A percentile compares a stretch with the other conserved stretches of the same genome.
Conservation (phyloP, 495 filamentous ascomycete genomes). For the Melanomma pulvis-pyrius region DNA sequence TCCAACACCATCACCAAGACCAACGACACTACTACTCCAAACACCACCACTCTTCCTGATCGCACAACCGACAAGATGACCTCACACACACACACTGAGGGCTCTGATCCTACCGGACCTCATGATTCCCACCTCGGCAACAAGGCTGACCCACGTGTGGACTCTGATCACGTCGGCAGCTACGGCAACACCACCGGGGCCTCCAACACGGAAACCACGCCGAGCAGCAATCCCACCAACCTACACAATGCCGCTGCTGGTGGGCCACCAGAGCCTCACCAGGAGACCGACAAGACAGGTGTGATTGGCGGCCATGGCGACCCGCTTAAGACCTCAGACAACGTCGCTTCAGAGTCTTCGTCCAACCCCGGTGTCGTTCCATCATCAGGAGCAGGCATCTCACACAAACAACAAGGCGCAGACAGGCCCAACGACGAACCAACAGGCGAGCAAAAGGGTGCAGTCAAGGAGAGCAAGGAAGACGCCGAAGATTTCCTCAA, state of each 20-base stretch:
- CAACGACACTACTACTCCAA: neutral
- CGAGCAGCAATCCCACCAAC: constrained; percentile 8
- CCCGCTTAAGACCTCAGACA: constrained; percentile 10
- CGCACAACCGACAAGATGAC: constrained; percentile 1
- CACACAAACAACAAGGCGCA: constrained; percentile 47
- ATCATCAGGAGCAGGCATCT: constrained; percentile 19
- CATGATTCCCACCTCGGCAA: constrained; percentile 50
- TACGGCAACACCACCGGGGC: constrained; percentile 37
- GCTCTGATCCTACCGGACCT: constrained; percentile 40
- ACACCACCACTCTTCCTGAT: neutral
- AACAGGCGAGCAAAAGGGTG: constrained; percentile 19
- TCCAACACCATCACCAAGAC: neutral
- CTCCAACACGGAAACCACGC: constrained; percentile 1
- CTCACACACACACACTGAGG: neutral
- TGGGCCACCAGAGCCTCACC: constrained; percentile 24
- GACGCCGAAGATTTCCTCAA: constrained; percentile 28
- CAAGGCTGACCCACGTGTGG: constrained; percentile 54
- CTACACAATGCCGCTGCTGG: constrained; percentile 12
- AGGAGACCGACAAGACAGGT: constrained; percentile 37
- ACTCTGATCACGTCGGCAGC: constrained; percentile 49
- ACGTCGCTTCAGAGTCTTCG: constrained; percentile 25
- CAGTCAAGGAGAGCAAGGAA: constrained; percentile 26
- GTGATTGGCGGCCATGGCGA: constrained; percentile 22
- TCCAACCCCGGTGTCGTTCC: constrained; percentile 34
- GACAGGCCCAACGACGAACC: constrained; percentile 43